A percentile compares a stretch with the other conserved stretches of the same genome.
These are phyloP conservation scores for Syzygium aqueum DNA, from an alignment of 345 rosid genomes.

Conservation along the genomic window DNA sequence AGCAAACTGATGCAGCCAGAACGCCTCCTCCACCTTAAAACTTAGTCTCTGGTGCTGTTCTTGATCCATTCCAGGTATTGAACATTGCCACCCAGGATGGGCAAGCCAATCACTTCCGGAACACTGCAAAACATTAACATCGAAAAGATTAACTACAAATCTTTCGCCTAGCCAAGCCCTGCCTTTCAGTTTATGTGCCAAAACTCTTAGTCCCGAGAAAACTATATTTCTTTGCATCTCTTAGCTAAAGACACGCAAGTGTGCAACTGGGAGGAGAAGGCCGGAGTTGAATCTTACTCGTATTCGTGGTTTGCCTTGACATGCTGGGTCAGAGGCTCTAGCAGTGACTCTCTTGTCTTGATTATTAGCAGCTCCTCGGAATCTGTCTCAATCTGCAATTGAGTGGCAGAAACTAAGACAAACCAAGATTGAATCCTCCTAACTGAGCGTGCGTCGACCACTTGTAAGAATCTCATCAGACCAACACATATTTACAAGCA, in stretches of 20 bases:
- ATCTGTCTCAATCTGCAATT: conserved; percentile 66
- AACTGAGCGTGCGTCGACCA: not conserved
- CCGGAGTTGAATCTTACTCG: conserved; percentile 47
- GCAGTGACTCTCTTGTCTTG: conserved; percentile 81
- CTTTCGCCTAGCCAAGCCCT: not conserved
- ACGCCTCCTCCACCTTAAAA: not conserved
- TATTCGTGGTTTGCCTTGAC: conserved; percentile 92
- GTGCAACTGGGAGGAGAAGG: not conserved
- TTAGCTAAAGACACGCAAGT: not conserved
- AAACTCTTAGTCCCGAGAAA: not conserved
- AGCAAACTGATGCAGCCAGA: not conserved
- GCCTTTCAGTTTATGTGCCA: not conserved
- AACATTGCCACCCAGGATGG: conserved; percentile 69
- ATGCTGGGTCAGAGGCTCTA: conserved; percentile 72
- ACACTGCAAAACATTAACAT: conserved; percentile 25
- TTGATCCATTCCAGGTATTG: conserved; percentile 83
- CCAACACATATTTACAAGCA: not conserved
- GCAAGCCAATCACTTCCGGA: conserved; percentile 89
- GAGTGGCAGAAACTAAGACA: not conserved
- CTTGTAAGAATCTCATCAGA: not conserved
- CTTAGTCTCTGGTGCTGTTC: conserved; percentile 70
- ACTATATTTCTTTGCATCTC: not conserved
- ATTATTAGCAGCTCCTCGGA: conserved; percentile 84
- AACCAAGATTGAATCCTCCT: not conserved
- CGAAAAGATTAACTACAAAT: not conserved